Evolutionary conservation across 192 early-diverging fungal species (phyloP), one percentile per base, ranked within the genome.

Genomic region (Coemansia erecta): DNA sequence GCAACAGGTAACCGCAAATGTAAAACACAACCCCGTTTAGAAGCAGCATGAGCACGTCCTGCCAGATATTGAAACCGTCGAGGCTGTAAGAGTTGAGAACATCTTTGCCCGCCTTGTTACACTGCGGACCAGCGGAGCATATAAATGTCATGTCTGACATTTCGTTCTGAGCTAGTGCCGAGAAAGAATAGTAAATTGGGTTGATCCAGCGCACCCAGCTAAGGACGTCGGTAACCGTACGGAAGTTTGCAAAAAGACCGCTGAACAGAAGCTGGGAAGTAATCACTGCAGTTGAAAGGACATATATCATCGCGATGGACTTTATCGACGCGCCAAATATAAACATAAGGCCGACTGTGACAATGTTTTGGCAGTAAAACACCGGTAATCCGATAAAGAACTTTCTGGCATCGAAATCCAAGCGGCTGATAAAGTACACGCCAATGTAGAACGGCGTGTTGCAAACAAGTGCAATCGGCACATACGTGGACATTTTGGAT

Each of bases 401-500:
- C 58, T 81, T 76, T 52, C 61, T 24, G 11, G 48, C 64, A 15
- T 51, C 31, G 41, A 74, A 68, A 4, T 52, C 26, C 60, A 81
- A 23, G 28, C 68, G 73, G 53, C 67, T 72, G 33, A 81, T 72
- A 35, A 71, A 68, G 58, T 76, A 81, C 8, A 76, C 63, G 10
- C 64, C 61, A 2, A 46, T 43, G 2, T 65, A 64, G 39, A 81
- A 76, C n/a, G 76, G 45, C 15, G 58, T 53, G 28, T 66, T 67
- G 41, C 48, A 67, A 1, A 65, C 19, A 15, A 81, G 63, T 13
- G 73, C 68, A 24, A 81, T 55, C 0, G 78, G 78, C 33, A 80
- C 51, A 33, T 81, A 76, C 15, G 81, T 76, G 9, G 84, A 61
- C 33, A 81, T 63, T 58, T 88, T 89, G 50, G 87, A 81, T 28